phyloP scores from a whole-genome alignment of 2,329 filamentous ascomycete genomes.

The Aspergillus fumigatiaffinis region DNA sequence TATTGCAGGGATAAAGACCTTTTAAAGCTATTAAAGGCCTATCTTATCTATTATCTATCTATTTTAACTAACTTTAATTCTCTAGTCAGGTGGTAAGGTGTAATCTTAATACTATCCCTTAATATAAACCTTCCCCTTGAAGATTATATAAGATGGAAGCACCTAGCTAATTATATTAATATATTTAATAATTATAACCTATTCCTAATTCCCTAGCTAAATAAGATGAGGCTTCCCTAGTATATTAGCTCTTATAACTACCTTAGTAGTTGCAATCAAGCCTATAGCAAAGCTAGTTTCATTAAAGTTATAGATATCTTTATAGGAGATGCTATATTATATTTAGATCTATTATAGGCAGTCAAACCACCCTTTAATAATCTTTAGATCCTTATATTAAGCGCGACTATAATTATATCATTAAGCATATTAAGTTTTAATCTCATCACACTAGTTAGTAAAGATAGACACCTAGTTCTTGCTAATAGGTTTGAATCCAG shows the following conservation, averaged over 20 bases:
- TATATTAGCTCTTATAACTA: neutral
- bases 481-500: too few relatives aligned
- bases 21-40: slow-evolving; percentile 1
- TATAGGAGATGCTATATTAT: slow-evolving; percentile 3
- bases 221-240: slow-evolving; percentile 1
- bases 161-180: slow-evolving; percentile 2
- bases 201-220: slow-evolving; percentile 1
- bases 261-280: neutral
- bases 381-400: neutral
- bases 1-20: neutral
- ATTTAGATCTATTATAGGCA: slow-evolving; percentile 5
- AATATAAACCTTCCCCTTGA: slow-evolving; percentile 6
- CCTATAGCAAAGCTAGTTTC: neutral
- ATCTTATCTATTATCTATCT: slow-evolving; percentile 6
- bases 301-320: slow-evolving; percentile 10
- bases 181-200: slow-evolving; percentile 4
- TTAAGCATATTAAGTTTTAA: too few relatives aligned
- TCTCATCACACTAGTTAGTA: too few relatives aligned
- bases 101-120: slow-evolving; percentile 3
- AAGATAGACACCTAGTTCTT: too few relatives aligned
- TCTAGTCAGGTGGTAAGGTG: neutral
- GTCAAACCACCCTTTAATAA: neutral
- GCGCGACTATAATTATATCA: neutral
- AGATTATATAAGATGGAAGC: slow-evolving; percentile 10
- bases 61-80: slow-evolving; percentile 1